A percentile compares a stretch with the other conserved stretches of the same genome.
These are phyloP conservation scores for Leccinum rimulosum DNA, from an alignment of 768 basidiomycete genomes.

Conservation along the genomic window DNA sequence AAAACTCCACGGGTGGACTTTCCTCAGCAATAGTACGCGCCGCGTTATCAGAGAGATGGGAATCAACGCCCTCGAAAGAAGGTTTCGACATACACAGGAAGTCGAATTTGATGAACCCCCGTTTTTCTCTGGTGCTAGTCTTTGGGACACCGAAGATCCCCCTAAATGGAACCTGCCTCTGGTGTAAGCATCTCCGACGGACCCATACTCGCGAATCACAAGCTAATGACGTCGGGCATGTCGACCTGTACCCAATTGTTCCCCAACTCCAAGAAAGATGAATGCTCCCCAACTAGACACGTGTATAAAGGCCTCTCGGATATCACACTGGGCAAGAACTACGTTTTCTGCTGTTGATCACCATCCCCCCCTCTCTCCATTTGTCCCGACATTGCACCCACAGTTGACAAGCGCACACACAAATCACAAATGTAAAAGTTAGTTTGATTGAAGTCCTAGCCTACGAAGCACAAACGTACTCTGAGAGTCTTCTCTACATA, in stretches of 20 bases:
- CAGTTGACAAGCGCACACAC: not conserved
- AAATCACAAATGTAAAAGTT: not conserved
- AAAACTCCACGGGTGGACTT: not conserved
- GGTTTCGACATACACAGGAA: not conserved
- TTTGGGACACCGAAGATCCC: not conserved
- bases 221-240: too few species aligned
- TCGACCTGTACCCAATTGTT: too few species aligned
- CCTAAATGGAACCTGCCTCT: constrained; percentile 3
- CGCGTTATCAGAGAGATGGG: not conserved
- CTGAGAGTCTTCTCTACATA: too few species aligned
- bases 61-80: constrained; percentile 5
- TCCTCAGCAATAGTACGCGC: not conserved
- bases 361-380: not conserved
- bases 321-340: too few species aligned
- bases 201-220: too few species aligned
- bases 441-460: not conserved
- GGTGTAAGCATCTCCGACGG: too few species aligned
- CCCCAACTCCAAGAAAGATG: too few species aligned
- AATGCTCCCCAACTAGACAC: too few species aligned
- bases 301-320: too few species aligned
- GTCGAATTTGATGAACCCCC: not conserved
- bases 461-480: not conserved
- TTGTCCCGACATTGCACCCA: not conserved
- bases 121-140: not conserved
- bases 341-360: not conserved